A percentile compares a stretch with the other conserved stretches of the same genome.
Evolutionary conservation across 2,329 filamentous ascomycete species (phyloP).

Genomic region (Colletotrichum tropicale): DNA sequence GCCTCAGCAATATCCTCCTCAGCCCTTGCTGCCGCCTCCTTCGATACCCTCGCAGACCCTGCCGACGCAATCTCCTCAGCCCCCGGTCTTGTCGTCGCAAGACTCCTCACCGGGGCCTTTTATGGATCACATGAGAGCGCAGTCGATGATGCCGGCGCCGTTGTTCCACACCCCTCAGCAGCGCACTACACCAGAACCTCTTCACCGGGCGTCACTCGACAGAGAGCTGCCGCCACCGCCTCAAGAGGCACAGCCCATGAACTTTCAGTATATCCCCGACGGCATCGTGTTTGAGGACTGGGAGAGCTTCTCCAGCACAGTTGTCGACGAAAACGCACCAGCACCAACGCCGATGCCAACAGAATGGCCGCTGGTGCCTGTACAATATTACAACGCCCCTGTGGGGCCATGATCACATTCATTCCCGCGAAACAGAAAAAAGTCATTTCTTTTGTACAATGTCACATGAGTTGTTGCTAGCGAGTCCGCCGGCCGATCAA

Average conservation of each 20-base stretch:
- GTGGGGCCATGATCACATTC: constrained; percentile 18
- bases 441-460: constrained; percentile 20
- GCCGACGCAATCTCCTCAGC: constrained; percentile 18
- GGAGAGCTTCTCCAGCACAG: constrained; percentile 40
- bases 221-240: constrained; percentile 22
- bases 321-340: constrained; percentile 33
- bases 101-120: constrained; percentile 9
- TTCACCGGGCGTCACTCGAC: constrained; percentile 18
- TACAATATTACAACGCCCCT: constrained; percentile 26
- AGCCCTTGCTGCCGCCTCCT: constrained; percentile 21
- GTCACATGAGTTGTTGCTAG: constrained; percentile 15
- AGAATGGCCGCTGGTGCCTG: constrained; percentile 27
- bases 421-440: neutral
- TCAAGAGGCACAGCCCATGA: constrained; percentile 34
- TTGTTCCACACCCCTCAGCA: constrained; percentile 16
- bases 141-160: constrained; percentile 20
- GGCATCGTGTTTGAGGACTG: constrained; percentile 45
- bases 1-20: constrained; percentile 19
- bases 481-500: constrained; percentile 6
- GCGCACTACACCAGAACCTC: constrained; percentile 13
- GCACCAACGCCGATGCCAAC: constrained; percentile 22
- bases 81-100: constrained; percentile 19
- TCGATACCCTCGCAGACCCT: constrained; percentile 22
- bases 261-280: constrained; percentile 46
- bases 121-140: constrained; percentile 18